Evolutionary conservation across 345 rosid genomes (phyloP).

Genomic region (Arabis hirsuta): DNA sequence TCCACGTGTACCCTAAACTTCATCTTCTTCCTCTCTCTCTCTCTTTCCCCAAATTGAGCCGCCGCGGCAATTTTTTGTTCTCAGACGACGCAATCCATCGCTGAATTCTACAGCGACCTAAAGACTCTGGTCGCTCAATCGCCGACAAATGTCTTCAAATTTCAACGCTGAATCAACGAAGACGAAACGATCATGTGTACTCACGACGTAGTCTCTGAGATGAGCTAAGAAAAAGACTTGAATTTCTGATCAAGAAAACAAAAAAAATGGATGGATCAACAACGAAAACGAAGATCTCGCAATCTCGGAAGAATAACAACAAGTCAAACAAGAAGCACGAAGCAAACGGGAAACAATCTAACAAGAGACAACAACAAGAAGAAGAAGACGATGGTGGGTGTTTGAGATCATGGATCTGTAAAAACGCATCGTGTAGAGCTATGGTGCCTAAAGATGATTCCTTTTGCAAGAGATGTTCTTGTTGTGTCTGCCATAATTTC

Average conservation of each 20-base stretch:
- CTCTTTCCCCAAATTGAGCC: conserved; percentile 37
- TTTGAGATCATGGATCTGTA: conserved; percentile 64
- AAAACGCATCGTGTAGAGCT: conserved; percentile 49
- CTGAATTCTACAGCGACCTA: background rate
- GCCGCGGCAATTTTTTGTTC: conserved; percentile 25
- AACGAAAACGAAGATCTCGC: conserved; percentile 70
- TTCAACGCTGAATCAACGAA: conserved; percentile 1
- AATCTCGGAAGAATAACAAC: conserved; percentile 50
- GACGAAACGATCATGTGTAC: background rate
- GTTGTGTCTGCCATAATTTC: conserved; percentile 87
- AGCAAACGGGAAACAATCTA: conserved; percentile 24
- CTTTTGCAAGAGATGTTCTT: conserved; percentile 96
- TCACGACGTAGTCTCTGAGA: conserved; percentile 1
- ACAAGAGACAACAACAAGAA: conserved; percentile 17
- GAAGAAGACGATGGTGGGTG: conserved; percentile 38
- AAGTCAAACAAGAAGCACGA: conserved; percentile 71
- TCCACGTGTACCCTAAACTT: conserved; percentile 37
- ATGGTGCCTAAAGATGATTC: conserved; percentile 64
- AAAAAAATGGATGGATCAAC: conserved; percentile 53
- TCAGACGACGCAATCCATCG: conserved; percentile 34
- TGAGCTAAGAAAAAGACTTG: conserved; percentile 21
- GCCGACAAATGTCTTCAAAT: background rate
- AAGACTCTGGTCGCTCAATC: background rate
- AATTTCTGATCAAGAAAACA: background rate
- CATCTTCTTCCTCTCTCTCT: conserved; percentile 10